Percentiles rank a stretch among this genome's conserved stretches.
These are phyloP conservation scores for Jasminum sambac DNA, from an alignment of 257 asterid genomes.

Conservation along the genomic window DNA sequence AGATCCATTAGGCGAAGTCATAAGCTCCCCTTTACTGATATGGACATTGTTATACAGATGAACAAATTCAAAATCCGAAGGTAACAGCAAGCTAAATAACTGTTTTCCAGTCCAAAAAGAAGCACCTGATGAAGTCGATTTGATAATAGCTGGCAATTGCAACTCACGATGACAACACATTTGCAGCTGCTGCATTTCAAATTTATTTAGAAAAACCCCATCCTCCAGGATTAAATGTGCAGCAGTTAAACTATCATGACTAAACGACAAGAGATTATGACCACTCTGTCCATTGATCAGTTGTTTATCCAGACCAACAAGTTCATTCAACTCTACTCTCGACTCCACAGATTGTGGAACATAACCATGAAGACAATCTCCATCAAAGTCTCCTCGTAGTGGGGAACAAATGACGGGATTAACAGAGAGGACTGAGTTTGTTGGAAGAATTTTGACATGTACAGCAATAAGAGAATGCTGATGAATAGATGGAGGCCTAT, in stretches of 20 bases:
- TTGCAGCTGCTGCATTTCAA: conserved; percentile 88
- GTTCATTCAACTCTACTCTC: conserved; percentile 79
- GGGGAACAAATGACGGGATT: conserved; percentile 90
- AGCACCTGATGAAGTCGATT: conserved; percentile 29
- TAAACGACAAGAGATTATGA: conserved; percentile 64
- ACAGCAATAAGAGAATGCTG: conserved; percentile 88
- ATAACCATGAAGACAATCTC: conserved; percentile 94
- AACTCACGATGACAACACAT: conserved; percentile 58
- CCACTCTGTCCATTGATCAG: conserved; percentile 81
- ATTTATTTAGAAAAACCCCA: conserved; percentile 56
- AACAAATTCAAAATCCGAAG: conserved; percentile 53
- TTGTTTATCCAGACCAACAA: conserved; percentile 66
- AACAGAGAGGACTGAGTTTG: conserved; percentile 55
- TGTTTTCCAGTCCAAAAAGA: conserved; percentile 87
- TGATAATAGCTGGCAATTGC: conserved; percentile 50
- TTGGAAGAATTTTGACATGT: conserved; percentile 74
- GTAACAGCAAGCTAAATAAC: conserved; percentile 68
- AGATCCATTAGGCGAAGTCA: conserved; percentile 57
- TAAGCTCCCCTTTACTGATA: conserved; percentile 67
- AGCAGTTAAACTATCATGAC: conserved; percentile 90
- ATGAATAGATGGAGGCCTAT: conserved; percentile 95
- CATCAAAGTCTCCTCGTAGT: conserved; percentile 94
- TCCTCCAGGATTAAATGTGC: conserved; percentile 71
- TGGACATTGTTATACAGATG: conserved; percentile 47
- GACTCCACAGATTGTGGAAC: conserved; percentile 80